Evolutionary conservation across 192 early-diverging fungal genomes (phyloP).

Genomic region (Diversispora eburnea): DNA sequence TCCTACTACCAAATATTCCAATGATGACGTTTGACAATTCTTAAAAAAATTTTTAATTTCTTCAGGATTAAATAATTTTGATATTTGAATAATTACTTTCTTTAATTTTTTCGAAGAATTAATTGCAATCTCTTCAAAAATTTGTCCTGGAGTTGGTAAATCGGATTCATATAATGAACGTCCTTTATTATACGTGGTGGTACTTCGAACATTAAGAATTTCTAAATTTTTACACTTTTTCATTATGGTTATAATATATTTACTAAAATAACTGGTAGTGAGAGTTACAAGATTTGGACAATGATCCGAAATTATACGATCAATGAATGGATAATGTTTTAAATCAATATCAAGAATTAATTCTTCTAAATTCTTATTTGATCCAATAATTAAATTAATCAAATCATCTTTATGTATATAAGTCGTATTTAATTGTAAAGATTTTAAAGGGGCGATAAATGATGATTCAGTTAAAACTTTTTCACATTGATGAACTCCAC

Average conservation of each 20-base stretch:
- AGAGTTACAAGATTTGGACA: neutral
- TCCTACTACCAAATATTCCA: neutral
- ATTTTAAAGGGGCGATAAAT: neutral
- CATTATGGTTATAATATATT: neutral
- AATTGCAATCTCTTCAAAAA: neutral
- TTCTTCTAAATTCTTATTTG: neutral
- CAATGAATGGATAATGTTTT: neutral
- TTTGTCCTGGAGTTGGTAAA: neutral
- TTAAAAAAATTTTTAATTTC: neutral
- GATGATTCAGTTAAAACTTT: neutral
- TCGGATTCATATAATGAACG: neutral
- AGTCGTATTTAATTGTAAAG: neutral
- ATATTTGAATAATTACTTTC: neutral
- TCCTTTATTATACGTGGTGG: neutral
- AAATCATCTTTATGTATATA: neutral
- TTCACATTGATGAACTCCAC: neutral
- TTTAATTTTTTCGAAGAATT: neutral
- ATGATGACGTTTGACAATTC: neutral
- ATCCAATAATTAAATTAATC: neutral
- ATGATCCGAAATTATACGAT: neutral
- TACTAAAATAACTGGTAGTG: neutral
- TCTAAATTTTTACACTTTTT: neutral
- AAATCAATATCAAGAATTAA: neutral
- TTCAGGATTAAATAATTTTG: neutral
- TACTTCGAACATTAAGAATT: neutral